Conservation (phyloP, 2,329 filamentous ascomycete genomes). For the Dactylellina drechsleri region DNA sequence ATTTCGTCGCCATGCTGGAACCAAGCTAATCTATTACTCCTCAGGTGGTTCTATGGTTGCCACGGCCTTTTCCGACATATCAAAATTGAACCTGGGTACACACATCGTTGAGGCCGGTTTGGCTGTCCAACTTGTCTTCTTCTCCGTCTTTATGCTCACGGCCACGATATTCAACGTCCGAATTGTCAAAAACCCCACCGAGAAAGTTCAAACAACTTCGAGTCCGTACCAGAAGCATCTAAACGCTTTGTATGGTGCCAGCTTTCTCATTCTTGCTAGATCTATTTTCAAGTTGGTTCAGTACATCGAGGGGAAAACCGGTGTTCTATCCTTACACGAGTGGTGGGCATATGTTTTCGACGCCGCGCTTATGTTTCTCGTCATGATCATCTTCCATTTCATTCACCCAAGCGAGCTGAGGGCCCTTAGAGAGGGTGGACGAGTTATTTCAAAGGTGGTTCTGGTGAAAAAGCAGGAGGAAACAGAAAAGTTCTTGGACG, state of each 20-base stretch:
- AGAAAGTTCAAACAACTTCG: conserved; percentile 5
- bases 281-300: conserved; percentile 66
- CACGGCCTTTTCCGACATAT: conserved; percentile 55
- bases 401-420: conserved; percentile 60
- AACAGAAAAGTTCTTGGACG: neutral
- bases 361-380: conserved; percentile 63
- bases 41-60: conserved; percentile 17
- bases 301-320: conserved; percentile 64
- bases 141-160: conserved; percentile 68
- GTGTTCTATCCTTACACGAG: conserved; percentile 64
- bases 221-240: conserved; percentile 57
- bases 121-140: conserved; percentile 69
- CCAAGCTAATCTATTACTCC: no score
- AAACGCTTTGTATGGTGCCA: conserved; percentile 63
- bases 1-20: no score
- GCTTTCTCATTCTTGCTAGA: conserved; percentile 65
- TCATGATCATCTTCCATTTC: conserved; percentile 62
- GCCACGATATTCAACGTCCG: conserved; percentile 65
- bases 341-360: conserved; percentile 66
- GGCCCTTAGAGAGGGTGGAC: conserved; percentile 11
- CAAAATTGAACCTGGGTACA: conserved; percentile 62
- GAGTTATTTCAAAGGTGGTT: conserved; percentile 6
- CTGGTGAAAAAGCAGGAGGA: neutral
- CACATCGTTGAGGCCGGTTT: conserved; percentile 69
- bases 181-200: conserved; percentile 11